Conservation (phyloP, 495 filamentous ascomycete genomes). For the Tuber calosporum region DNA sequence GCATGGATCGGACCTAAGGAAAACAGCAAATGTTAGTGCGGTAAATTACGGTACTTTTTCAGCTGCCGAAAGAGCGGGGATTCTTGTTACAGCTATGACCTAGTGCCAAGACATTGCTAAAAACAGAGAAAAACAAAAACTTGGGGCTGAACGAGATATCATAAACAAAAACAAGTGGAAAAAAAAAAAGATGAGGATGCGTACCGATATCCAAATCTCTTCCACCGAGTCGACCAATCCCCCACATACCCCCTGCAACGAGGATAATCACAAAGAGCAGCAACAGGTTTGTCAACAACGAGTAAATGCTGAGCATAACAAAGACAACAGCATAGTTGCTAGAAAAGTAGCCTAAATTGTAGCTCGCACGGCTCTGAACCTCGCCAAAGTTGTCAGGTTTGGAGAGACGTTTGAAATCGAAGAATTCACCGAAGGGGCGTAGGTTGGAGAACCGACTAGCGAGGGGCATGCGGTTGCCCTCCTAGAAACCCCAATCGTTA, state of each 20-base stretch:
- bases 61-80: background rate
- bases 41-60: background rate
- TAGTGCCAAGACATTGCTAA: background rate
- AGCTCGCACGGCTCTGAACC: slow-evolving; percentile 88
- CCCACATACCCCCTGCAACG: slow-evolving; percentile 74
- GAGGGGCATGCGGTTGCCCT: slow-evolving; percentile 61
- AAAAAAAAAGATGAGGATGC: slow-evolving; percentile 7
- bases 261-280: slow-evolving; percentile 89
- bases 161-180: background rate
- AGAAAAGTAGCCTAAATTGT: slow-evolving; percentile 93
- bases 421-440: slow-evolving; percentile 82
- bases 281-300: slow-evolving; percentile 70
- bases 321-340: slow-evolving; percentile 97
- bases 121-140: background rate
- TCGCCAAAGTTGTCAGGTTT: slow-evolving; percentile 89
- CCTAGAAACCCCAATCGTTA: slow-evolving; percentile 41
- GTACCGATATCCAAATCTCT: slow-evolving; percentile 74
- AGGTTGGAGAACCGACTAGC: slow-evolving; percentile 83
- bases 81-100: background rate
- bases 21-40: background rate
- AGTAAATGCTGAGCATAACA: slow-evolving; percentile 91
- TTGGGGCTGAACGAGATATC: background rate
- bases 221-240: slow-evolving; percentile 80
- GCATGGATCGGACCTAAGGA: slow-evolving; percentile 54
- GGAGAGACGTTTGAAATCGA: slow-evolving; percentile 88